Base-by-base conservation (phyloP, 2,329 filamentous ascomycete species). In the Cercospora brassicicola region DNA sequence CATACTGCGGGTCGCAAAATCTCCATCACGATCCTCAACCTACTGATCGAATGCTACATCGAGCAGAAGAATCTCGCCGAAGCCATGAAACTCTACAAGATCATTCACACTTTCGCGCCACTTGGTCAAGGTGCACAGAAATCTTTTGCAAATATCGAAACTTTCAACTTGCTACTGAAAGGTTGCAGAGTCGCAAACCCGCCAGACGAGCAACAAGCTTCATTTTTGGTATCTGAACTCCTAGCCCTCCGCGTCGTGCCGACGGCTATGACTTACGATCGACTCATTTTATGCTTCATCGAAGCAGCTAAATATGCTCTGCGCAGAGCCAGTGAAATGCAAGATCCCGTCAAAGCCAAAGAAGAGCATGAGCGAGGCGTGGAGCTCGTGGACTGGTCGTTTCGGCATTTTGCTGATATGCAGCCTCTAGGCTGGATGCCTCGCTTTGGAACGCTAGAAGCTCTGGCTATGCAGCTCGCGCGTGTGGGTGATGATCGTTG, bases 161-260 rank as follows among this genome's bases (percentile, higher is more conserved):
- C 88, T 0, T 91, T 89, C 80, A 90, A 91, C 72, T 76, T 83
- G 4, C 80, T 91, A 1, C 73, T 78, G 30, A 73, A 73, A 30
- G 68, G 79, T 73, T 70, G 74, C 65, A 42, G 75, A 67, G 42
- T 68, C 5, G 66, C 67, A 31, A 66, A 72, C 33, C 73, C 70
- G 30, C 73, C 69, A 6, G 82, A 84, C 66, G 85, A 86, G 66
- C 81, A 85, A 42, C 79, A 85, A 5, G 87, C 87, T 55, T 87
- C 88, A 78, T 89, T 88, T 73, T 78, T 90, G 1, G 84, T 87
- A 9, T 82, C 84, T 15, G 89, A 91, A 73, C 89, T 91, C 84
- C 80, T 84, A 5, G 81, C 84, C 9, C 78, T 88, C 8, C 80
- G 81, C 7, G 78, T 90, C 30, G 73, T 80, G 15, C 87, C 89